A percentile compares a stretch with the other conserved stretches of the same genome.
These are phyloP conservation scores for Lodderomyces beijingensis DNA, from an alignment of 1,139 yeast genomes.

Conservation along the genomic window DNA sequence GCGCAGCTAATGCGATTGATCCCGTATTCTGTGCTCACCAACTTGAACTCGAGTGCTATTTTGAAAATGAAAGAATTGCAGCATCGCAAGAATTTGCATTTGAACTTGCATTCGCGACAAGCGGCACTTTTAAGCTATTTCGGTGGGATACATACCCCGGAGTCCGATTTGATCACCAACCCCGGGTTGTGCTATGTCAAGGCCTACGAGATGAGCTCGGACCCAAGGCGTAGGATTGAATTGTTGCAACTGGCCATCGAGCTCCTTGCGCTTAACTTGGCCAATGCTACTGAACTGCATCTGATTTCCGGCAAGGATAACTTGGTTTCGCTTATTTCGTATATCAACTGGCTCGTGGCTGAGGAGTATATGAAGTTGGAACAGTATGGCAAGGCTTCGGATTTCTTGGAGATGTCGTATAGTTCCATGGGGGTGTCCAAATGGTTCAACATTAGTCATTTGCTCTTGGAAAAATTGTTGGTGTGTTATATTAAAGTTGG, in stretches of 20 bases:
- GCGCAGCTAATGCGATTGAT: conserved; percentile 49
- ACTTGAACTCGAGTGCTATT: conserved; percentile 12
- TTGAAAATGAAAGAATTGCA: conserved; percentile 11
- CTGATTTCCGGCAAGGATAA: conserved; percentile 9
- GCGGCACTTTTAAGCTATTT: conserved; percentile 14
- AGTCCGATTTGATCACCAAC: conserved; percentile 23
- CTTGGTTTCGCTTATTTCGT: conserved; percentile 14
- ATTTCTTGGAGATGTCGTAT: conserved; percentile 11
- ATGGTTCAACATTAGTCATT: conserved; percentile 10
- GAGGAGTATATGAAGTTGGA: conserved; percentile 29
- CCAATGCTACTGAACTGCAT: conserved; percentile 6
- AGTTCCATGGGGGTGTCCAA: conserved; percentile 7
- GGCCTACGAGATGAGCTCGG: conserved; percentile 15
- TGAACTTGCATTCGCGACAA: no score
- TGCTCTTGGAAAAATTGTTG: conserved; percentile 12
- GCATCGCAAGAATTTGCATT: conserved; percentile 8
- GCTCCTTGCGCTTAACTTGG: conserved; percentile 16
- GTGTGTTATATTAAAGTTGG: conserved; percentile 10
- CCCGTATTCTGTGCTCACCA: conserved; percentile 40
- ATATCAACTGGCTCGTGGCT: conserved; percentile 47
- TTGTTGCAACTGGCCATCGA: conserved; percentile 31
- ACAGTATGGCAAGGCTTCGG: conserved; percentile 9
- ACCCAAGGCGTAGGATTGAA: conserved; percentile 15
- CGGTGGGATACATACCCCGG: conserved; percentile 33
- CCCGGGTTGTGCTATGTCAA: conserved; percentile 28